Conservation (phyloP, 2,329 filamentous ascomycete species). For the Apiospora marii region DNA sequence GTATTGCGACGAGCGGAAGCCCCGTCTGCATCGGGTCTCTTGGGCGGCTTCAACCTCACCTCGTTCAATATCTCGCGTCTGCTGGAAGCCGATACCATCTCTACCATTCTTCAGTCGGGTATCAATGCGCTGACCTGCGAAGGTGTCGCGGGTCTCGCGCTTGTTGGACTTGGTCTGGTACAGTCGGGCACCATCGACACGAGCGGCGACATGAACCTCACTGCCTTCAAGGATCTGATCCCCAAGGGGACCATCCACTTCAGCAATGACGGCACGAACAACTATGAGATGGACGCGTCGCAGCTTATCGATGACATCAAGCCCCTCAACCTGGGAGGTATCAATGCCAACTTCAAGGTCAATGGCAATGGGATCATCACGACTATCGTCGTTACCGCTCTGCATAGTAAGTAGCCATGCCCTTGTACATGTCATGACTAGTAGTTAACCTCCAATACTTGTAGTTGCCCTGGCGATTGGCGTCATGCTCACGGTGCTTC, state of each 20-base stretch:
- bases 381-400: conserved; percentile 30
- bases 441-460: neutral
- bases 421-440: neutral
- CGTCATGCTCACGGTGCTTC: conserved; percentile 38
- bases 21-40: neutral
- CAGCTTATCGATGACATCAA: conserved; percentile 30
- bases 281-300: conserved; percentile 39
- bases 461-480: conserved; percentile 38
- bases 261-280: conserved; percentile 35
- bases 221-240: conserved; percentile 36
- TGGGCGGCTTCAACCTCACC: conserved; percentile 23
- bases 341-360: conserved; percentile 33
- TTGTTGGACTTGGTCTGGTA: conserved; percentile 38
- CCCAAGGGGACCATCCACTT: conserved; percentile 40
- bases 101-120: conserved; percentile 39
- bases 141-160: conserved; percentile 43
- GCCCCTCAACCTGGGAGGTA: neutral
- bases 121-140: conserved; percentile 43
- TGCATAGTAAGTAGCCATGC: neutral
- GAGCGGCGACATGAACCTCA: conserved; percentile 26
- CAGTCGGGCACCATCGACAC: conserved; percentile 35
- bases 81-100: conserved; percentile 41
- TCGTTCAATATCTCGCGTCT: conserved; percentile 39
- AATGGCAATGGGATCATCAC: conserved; percentile 33
- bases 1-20: conserved; percentile 19